Evolutionary conservation across 306 rosid genomes (phyloP), one percentile per base, ranked within the genome.

Genomic region (Dryas octopetala): DNA sequence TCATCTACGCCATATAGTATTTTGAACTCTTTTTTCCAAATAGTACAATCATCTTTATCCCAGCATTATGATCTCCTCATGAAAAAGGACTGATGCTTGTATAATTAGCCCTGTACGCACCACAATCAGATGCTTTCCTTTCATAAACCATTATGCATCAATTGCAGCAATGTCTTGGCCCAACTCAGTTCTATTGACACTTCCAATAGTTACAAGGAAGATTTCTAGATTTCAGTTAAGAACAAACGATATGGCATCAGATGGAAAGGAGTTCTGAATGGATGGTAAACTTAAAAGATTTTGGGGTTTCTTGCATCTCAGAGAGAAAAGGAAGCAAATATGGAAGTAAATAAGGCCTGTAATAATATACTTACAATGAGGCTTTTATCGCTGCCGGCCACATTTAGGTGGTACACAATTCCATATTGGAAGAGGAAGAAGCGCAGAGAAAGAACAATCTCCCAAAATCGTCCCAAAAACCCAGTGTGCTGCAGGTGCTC

Each of bases 381-480:
- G 89, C 96, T 80, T 75, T 79, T 90, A 75, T 90, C 90, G 46
- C 85, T 86, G 78, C 90, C 82, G 70, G 96, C 83, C 67, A 91
- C 88, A 73, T 88, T 72, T 55, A 95, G 90, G 82, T 89, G 99
- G 79, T 92, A 95, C 62, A 95, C 96, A 80, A 95, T 88, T 58
- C 99, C 99, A 48, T 95, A 95, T 76, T 95, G 99, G 80, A 87
- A 95, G 68, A 92, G 52, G 74, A 95, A 86, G 90, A 92, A 92
- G 80, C 97, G 97, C 66, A 87, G 15, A 67, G 91, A 74, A 54
- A 95, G 96, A 80, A 88, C 1, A 60, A 83, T 66, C 85, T 95
- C 99, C 84, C 89, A 89, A 70, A 85, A 73, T 70, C 96, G 86
- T 68, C 97, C 99, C 7, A 83, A 3, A 47, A 75, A 4, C 32